These are phyloP conservation scores for Ajuga reptans DNA, from an alignment of 305 asterid species.

Conservation along the genomic window DNA sequence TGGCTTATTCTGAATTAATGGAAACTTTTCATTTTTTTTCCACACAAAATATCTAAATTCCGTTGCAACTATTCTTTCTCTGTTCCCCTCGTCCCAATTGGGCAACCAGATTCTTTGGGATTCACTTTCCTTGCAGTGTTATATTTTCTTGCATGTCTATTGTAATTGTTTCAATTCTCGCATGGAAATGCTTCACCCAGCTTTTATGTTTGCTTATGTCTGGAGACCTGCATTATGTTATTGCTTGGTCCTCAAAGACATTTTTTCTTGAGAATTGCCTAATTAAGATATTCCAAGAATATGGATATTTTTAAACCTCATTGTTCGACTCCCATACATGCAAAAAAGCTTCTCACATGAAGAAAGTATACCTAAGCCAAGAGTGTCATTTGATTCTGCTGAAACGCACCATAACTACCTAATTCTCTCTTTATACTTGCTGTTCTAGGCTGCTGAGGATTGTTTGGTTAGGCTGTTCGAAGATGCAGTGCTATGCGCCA, in stretches of 20 bases:
- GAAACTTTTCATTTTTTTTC: neutral
- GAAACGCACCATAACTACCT: neutral
- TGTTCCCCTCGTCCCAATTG: neutral
- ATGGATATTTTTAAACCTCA: neutral
- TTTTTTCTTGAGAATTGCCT: neutral
- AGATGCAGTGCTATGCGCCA: conserved; percentile 78
- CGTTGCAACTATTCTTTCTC: neutral
- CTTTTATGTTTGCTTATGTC: neutral
- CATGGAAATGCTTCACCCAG: neutral
- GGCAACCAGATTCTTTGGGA: neutral
- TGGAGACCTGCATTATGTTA: neutral
- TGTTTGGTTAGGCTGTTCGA: conserved; percentile 64
- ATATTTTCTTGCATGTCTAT: neutral
- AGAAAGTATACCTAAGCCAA: neutral
- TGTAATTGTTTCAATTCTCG: neutral
- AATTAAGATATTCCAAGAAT: neutral
- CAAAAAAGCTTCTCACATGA: neutral
- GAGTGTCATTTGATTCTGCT: neutral
- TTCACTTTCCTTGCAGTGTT: neutral
- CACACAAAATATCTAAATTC: neutral
- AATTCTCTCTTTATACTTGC: conserved; percentile 16
- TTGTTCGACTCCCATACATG: neutral
- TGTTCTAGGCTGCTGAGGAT: conserved; percentile 78
- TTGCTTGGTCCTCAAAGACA: neutral
- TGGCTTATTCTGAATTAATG: neutral